phyloP scores from a whole-genome alignment of 164 flowering plant species.

The Vitis cinerea region DNA sequence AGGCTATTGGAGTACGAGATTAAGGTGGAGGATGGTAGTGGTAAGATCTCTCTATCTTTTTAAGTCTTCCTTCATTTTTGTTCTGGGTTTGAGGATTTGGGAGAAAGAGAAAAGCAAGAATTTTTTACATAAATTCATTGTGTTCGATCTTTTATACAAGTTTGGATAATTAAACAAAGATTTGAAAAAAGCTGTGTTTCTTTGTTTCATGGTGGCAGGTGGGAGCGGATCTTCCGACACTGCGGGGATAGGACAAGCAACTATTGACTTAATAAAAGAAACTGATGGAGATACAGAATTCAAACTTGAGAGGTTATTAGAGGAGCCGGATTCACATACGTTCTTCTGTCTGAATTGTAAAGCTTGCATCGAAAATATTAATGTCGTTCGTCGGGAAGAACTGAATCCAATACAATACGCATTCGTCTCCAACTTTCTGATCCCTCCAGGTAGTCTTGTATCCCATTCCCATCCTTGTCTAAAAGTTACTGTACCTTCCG shows the following conservation, averaged over 20 bases:
- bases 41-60: too few species aligned
- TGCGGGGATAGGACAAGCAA: slow-evolving; percentile 9
- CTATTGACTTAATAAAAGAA: slow-evolving; percentile 19
- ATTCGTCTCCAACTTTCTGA: slow-evolving; percentile 70
- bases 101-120: too few species aligned
- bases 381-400: slow-evolving; percentile 54
- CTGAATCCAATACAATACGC: slow-evolving; percentile 57
- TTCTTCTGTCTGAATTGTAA: slow-evolving; percentile 11
- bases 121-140: too few species aligned
- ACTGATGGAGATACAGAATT: slow-evolving; percentile 39
- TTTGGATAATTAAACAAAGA: too few species aligned
- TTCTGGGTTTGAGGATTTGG: too few species aligned
- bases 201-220: too few species aligned
- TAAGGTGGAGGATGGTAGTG: too few species aligned
- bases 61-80: too few species aligned
- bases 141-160: too few species aligned
- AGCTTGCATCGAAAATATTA: slow-evolving; percentile 40
- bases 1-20: too few species aligned
- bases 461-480: neutral
- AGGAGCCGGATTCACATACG: neutral
- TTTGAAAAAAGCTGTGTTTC: too few species aligned
- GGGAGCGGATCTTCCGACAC: neutral
- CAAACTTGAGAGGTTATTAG: slow-evolving; percentile 53
- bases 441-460: slow-evolving; percentile 51
- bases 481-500: neutral